These are phyloP conservation scores for Aspergillus texensis DNA, from an alignment of 2,329 filamentous ascomycete species.

Conservation along the genomic window DNA sequence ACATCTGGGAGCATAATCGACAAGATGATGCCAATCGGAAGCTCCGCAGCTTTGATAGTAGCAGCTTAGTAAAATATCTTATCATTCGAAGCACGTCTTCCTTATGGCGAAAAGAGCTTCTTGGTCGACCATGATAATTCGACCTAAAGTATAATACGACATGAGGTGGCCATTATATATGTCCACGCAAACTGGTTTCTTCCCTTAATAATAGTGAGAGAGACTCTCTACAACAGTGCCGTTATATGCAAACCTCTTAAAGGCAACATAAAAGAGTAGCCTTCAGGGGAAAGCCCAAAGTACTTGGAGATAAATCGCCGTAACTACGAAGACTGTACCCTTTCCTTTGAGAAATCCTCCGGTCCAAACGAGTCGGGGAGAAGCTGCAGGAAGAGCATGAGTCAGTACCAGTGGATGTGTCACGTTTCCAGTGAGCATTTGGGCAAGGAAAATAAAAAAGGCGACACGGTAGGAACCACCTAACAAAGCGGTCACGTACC, in stretches of 20 bases:
- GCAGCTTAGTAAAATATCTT: not conserved
- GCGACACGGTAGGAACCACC: not conserved
- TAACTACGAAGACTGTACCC: not conserved
- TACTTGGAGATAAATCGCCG: not conserved
- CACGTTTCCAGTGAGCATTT: slow-evolving; percentile 3
- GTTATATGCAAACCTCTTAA: not conserved
- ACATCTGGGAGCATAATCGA: not conserved
- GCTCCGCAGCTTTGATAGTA: not conserved
- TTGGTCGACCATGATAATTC: not conserved
- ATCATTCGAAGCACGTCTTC: not conserved
- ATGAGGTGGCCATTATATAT: not conserved
- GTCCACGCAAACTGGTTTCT: not conserved
- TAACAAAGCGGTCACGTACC: slow-evolving; percentile 29
- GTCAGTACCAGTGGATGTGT: not conserved
- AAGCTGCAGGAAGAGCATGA: slow-evolving; percentile 49
- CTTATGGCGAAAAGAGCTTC: not conserved
- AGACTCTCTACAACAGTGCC: not conserved
- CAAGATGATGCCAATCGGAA: not conserved
- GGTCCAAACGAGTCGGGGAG: slow-evolving; percentile 71
- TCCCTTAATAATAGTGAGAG: not conserved
- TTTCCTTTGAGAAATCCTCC: slow-evolving; percentile 52
- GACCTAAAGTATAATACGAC: not conserved
- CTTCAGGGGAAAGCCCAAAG: not conserved
- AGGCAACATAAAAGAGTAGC: not conserved
- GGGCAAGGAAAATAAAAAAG: not conserved